These are phyloP conservation scores for Plectranthus barbatus DNA, from an alignment of 257 asterid species.

Conservation along the genomic window DNA sequence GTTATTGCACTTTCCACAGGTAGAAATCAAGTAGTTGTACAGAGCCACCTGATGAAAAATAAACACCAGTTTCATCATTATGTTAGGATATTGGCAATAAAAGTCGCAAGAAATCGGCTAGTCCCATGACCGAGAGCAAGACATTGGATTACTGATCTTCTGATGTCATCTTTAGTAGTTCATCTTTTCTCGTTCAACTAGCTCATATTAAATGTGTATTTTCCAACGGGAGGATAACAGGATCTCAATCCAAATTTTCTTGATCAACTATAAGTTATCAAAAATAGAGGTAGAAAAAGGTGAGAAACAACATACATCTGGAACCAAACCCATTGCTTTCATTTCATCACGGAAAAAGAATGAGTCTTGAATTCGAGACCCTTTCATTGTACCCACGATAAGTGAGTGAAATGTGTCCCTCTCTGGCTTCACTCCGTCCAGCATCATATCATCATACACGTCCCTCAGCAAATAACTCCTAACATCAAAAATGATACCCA, in stretches of 20 bases:
- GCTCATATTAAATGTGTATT: background rate
- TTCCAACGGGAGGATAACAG: background rate
- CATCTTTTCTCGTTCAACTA: background rate
- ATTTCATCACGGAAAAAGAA: slow-evolving; percentile 83
- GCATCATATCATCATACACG: slow-evolving; percentile 94
- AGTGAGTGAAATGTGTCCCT: slow-evolving; percentile 92
- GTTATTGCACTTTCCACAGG: slow-evolving; percentile 81
- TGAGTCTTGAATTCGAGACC: slow-evolving; percentile 81
- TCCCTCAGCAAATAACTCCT: slow-evolving; percentile 82
- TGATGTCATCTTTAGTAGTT: background rate
- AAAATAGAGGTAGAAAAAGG: background rate
- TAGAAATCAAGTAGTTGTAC: slow-evolving; percentile 83
- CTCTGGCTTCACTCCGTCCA: slow-evolving; percentile 97
- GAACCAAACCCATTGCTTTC: slow-evolving; percentile 84
- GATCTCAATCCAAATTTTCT: background rate
- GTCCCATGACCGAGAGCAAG: background rate
- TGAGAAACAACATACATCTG: slow-evolving; percentile 59
- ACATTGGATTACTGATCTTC: background rate
- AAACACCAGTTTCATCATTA: slow-evolving; percentile 2
- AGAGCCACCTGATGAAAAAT: slow-evolving; percentile 50
- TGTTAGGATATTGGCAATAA: slow-evolving; percentile 6
- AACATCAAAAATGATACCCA: slow-evolving; percentile 6
- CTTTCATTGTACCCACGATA: slow-evolving; percentile 86
- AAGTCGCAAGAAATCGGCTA: background rate
- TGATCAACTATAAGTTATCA: background rate